These are phyloP conservation scores for Colletotrichum sublineola DNA, from an alignment of 2,329 filamentous ascomycete species.

Conservation along the genomic window DNA sequence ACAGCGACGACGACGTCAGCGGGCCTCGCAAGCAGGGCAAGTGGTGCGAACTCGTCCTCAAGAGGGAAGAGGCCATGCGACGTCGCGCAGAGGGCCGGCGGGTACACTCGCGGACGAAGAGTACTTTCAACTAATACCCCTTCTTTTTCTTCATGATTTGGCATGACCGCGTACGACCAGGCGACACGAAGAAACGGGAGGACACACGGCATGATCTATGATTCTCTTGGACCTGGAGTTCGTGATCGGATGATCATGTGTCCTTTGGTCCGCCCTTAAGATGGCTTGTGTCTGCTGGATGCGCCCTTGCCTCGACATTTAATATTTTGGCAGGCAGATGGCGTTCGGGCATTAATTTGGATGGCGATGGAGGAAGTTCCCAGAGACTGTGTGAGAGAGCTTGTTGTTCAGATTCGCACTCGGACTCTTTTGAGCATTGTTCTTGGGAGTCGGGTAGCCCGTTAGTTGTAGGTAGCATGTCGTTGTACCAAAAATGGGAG, in stretches of 20 bases:
- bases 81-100: slow-evolving; percentile 65
- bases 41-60: slow-evolving; percentile 78
- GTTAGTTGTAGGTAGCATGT: slow-evolving; percentile 37
- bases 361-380: slow-evolving; percentile 36
- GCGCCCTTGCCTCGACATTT: slow-evolving; percentile 34
- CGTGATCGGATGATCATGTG: slow-evolving; percentile 42
- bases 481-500: slow-evolving; percentile 40
- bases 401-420: slow-evolving; percentile 33
- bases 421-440: slow-evolving; percentile 38
- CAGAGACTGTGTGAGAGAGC: slow-evolving; percentile 37
- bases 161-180: slow-evolving; percentile 38
- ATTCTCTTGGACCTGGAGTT: slow-evolving; percentile 43
- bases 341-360: slow-evolving; percentile 38
- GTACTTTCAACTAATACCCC: slow-evolving; percentile 61
- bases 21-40: slow-evolving; percentile 64
- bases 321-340: slow-evolving; percentile 36
- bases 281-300: slow-evolving; percentile 30
- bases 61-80: slow-evolving; percentile 71
- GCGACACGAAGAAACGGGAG: slow-evolving; percentile 37
- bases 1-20: slow-evolving; percentile 60
- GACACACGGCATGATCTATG: slow-evolving; percentile 41
- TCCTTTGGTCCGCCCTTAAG: slow-evolving; percentile 32
- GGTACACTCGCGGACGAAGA: slow-evolving; percentile 70
- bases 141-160: slow-evolving; percentile 38
- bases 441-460: slow-evolving; percentile 36